phyloP scores from a whole-genome alignment of 352 stramenopile genomes.

The Phytophthora megakarya region DNA sequence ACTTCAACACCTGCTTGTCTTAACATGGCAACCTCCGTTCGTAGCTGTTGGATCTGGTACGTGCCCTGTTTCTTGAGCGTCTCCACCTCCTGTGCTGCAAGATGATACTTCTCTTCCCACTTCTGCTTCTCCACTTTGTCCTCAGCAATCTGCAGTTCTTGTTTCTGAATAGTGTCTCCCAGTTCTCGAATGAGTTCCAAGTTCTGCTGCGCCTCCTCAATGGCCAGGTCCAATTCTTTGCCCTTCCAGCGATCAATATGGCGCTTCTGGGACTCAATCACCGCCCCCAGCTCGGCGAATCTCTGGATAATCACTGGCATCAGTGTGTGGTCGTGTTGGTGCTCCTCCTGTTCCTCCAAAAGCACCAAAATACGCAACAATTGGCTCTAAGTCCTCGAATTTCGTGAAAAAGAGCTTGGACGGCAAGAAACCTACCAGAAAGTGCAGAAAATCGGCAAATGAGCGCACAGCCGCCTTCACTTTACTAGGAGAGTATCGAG shows the following conservation, averaged over 20 bases:
- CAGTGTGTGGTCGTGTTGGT: conserved; percentile 66
- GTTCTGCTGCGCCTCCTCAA: conserved; percentile 71
- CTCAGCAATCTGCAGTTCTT: conserved; percentile 59
- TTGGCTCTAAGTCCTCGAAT: conserved; percentile 42
- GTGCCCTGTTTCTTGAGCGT: conserved; percentile 55
- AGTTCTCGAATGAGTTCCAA: conserved; percentile 64
- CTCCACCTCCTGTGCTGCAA: conserved; percentile 56
- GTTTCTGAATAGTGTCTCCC: conserved; percentile 61
- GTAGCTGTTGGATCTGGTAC: conserved; percentile 59
- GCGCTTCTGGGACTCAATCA: conserved; percentile 87
- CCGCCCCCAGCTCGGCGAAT: conserved; percentile 73
- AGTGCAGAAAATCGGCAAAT: conserved; percentile 82
- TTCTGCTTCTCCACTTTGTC: conserved; percentile 68
- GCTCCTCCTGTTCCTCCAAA: conserved; percentile 81
- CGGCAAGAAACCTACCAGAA: conserved; percentile 58
- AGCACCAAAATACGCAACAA: conserved; percentile 34
- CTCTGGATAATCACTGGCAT: conserved; percentile 83
- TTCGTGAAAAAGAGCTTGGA: background rate
- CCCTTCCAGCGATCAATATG: conserved; percentile 87
- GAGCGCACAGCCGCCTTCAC: conserved; percentile 80
- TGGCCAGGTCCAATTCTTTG: conserved; percentile 80
- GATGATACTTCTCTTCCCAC: conserved; percentile 82
- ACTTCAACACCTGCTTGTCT: conserved; percentile 53
- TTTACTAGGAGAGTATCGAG: conserved; percentile 72
- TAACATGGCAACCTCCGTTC: conserved; percentile 51